A percentile compares a stretch with the other conserved stretches of the same genome.
Evolutionary conservation across 169 alveolate genomes (phyloP).

Genomic region (Babesia caballi): DNA sequence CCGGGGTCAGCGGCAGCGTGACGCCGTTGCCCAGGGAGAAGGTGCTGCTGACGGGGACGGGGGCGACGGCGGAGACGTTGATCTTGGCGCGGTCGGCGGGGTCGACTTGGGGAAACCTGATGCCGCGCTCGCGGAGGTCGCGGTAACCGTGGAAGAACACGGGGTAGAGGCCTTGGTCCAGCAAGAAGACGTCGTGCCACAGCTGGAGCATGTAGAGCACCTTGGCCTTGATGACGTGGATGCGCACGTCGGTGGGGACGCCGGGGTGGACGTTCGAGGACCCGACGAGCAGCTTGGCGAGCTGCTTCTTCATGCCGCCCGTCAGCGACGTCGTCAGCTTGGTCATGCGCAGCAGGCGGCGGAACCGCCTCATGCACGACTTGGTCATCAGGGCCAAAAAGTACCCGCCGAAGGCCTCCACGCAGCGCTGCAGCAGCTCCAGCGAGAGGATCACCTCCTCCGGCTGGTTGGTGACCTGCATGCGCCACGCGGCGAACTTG

Average conservation of each 20-base stretch:
- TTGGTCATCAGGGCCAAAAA: conserved; percentile 68
- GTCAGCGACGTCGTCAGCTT: conserved; percentile 69
- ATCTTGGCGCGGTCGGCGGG: conserved; percentile 12
- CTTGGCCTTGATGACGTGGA: conserved; percentile 75
- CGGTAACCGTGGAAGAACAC: conserved; percentile 71
- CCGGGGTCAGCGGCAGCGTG: conserved; percentile 23
- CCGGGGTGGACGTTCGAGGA: conserved; percentile 74
- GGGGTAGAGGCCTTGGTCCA: conserved; percentile 65
- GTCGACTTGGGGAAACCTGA: conserved; percentile 52
- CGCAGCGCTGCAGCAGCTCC: conserved; percentile 68
- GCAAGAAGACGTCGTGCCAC: conserved; percentile 72
- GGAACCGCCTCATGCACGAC: conserved; percentile 69
- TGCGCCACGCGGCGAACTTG: conserved; percentile 67
- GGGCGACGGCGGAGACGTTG: background rate
- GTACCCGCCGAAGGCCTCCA: conserved; percentile 66
- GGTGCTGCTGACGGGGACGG: background rate
- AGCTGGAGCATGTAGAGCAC: conserved; percentile 68
- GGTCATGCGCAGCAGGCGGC: conserved; percentile 60
- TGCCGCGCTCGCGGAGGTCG: conserved; percentile 70
- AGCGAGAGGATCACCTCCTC: conserved; percentile 75
- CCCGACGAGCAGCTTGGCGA: conserved; percentile 71
- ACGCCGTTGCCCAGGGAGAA: background rate
- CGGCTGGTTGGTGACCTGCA: conserved; percentile 69
- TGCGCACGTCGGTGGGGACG: conserved; percentile 75
- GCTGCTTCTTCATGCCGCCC: conserved; percentile 68